Evolutionary conservation across 805 yeast genomes (phyloP).

Genomic region (Saccharomycopsis sp.): DNA sequence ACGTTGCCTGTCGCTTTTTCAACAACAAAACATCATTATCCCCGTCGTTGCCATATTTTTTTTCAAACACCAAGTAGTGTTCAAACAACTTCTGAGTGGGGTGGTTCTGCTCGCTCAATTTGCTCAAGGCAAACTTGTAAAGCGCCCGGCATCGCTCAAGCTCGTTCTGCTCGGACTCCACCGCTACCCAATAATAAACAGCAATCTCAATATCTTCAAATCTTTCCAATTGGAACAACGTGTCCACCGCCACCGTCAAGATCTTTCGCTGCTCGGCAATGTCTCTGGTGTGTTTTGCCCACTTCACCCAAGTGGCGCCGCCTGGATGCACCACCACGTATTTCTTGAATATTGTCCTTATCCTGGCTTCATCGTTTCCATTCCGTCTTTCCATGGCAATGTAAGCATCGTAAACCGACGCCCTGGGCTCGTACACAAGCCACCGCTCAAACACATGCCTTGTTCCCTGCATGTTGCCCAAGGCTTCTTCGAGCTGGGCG

Average conservation of each 20-base stretch:
- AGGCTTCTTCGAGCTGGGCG: conserved; percentile 71
- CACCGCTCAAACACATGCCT: conserved; percentile 66
- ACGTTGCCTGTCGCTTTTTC: conserved; percentile 45
- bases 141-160: conserved; percentile 55
- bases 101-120: conserved; percentile 33
- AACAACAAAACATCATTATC: conserved; percentile 46
- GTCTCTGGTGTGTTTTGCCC: conserved; percentile 53
- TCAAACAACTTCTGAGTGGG: conserved; percentile 31
- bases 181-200: conserved; percentile 50
- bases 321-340: conserved; percentile 46
- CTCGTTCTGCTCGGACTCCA: conserved; percentile 58
- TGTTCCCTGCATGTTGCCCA: conserved; percentile 54
- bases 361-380: conserved; percentile 36
- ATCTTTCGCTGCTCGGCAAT: conserved; percentile 46
- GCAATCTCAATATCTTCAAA: conserved; percentile 22
- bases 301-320: conserved; percentile 57
- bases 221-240: conserved; percentile 28
- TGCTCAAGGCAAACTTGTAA: conserved; percentile 41
- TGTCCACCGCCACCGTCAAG: conserved; percentile 58
- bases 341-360: conserved; percentile 47
- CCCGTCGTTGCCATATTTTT: conserved; percentile 48
- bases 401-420: conserved; percentile 66
- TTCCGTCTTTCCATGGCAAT: conserved; percentile 44
- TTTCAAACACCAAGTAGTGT: conserved; percentile 50
- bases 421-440: conserved; percentile 67